Percentiles rank a stretch among this genome's conserved stretches.
Evolutionary conservation across 768 basidiomycete species (phyloP).

Genomic region (Termitomyces sp.): DNA sequence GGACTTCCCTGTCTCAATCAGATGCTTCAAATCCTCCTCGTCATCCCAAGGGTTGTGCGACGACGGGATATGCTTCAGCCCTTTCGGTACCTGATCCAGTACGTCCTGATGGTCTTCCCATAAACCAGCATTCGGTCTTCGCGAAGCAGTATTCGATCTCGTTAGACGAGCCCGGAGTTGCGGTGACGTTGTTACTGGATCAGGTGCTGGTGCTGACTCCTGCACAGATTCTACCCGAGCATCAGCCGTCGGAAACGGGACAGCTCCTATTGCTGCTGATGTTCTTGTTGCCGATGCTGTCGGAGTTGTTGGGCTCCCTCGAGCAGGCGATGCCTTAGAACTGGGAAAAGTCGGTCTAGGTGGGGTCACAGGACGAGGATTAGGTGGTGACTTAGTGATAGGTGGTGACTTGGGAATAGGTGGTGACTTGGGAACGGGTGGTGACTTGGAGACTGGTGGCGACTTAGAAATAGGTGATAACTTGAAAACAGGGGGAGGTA

Average conservation of each 20-base stretch:
- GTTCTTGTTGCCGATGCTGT: not conserved
- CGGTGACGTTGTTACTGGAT: conserved; percentile 7
- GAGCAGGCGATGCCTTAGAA: not conserved
- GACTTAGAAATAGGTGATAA: not conserved
- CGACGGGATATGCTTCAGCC: not conserved
- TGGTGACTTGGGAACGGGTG: not conserved
- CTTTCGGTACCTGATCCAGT: conserved; percentile 1
- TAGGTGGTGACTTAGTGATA: not conserved
- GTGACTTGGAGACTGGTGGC: not conserved
- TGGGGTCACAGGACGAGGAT: not conserved
- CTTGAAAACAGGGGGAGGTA: no score
- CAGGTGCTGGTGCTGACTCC: not conserved
- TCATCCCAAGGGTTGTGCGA: conserved; percentile 2
- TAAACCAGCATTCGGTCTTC: conserved; percentile 9
- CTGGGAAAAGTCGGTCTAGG: not conserved
- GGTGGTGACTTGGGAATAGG: not conserved
- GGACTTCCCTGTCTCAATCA: not conserved
- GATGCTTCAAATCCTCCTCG: not conserved
- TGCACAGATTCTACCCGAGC: not conserved
- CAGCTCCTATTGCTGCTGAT: not conserved
- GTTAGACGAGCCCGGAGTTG: conserved; percentile 5
- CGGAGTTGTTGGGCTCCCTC: conserved; percentile 1
- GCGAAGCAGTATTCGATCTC: conserved; percentile 5
- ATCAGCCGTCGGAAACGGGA: not conserved
- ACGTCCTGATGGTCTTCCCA: conserved; percentile 10